phyloP scores from a whole-genome alignment of 441 rosid genomes.

The Gossypium gossypioides region DNA sequence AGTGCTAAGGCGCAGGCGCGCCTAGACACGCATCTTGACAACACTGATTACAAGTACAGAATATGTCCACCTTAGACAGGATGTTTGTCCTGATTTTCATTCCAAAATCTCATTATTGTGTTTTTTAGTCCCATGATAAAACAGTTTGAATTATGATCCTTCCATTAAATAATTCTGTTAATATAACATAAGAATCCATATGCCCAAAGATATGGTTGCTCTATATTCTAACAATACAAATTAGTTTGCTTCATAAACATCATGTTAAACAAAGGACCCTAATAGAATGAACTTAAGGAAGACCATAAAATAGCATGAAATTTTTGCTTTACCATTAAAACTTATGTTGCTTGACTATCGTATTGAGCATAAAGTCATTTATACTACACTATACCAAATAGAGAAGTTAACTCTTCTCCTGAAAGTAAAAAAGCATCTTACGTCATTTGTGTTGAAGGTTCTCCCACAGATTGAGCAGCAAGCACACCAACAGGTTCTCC shows the following conservation, averaged over 20 bases:
- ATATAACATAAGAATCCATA: not conserved
- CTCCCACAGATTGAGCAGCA: slow-evolving; percentile 99
- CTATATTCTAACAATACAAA: not conserved
- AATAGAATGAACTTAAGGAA: not conserved
- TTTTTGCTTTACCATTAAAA: not conserved
- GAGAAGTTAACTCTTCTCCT: not conserved
- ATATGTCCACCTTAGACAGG: not conserved
- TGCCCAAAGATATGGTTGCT: not conserved
- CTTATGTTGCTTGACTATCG: not conserved
- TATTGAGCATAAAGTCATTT: not conserved
- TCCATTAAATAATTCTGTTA: not conserved
- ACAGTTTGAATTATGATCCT: not conserved
- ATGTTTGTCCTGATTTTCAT: not conserved
- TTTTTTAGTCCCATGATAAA: not conserved
- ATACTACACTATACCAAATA: not conserved
- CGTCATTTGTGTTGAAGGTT: slow-evolving; percentile 99
- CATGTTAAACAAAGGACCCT: not conserved
- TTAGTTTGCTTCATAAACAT: not conserved
- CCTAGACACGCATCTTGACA: not conserved
- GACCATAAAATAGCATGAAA: not conserved
- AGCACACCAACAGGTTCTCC: slow-evolving; percentile 99
- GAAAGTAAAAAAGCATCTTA: slow-evolving; percentile 31
- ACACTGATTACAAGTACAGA: not conserved
- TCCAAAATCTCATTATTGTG: not conserved
- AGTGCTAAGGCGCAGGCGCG: not conserved